Base-by-base conservation (phyloP, 176 grass and related monocot genomes). In the Aegilops bicornis region DNA sequence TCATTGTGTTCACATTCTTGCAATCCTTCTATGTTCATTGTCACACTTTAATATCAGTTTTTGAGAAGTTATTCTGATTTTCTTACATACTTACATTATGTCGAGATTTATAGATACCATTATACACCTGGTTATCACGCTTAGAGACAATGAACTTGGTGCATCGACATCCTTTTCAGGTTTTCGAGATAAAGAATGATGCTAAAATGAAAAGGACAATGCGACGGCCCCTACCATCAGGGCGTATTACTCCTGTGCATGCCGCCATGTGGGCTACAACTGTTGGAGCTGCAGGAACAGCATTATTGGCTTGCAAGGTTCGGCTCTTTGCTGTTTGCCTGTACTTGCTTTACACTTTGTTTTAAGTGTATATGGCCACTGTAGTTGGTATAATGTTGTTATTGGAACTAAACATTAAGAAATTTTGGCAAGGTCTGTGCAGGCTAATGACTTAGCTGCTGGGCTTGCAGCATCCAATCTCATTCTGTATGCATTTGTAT, bases 111-210 rank as follows among this genome's bases (percentile, higher is more conserved):
- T 23, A 65, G 54, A 59, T 73, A 63, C 65, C 19, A 83, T 27
- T 17, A 82, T 40, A 73, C 5, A 32, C 43, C 7, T 35, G 20
- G 22, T 86, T 89, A 76, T 52, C 56, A 17, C 0, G 0, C 61
- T 58, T 48, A 22, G 10, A 73, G 52, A 67, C 2, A 65, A 32
- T 54, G 8, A 62, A 70, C 29, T 42, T 78, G 39, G 33, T 86
- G 2, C 20, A 43, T 13, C 59, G 45, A 60, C 67, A 59, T 72
- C 69, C 10, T 59, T 73, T 82, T 80, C 81, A 91, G 89, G 85
- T 98, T 19, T 95, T 98, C 23, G 96, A 98, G 84, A 86, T 93
- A 94, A 90, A 95, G 71, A 95, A 98, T 84, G 96, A 98, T 78
- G 76, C 90, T 84, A 92, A 95, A 79, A 98, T 98, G 96, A 98